These are phyloP conservation scores for Acanthochlamys bracteata DNA, from an alignment of 106 monocot species.

Conservation along the genomic window DNA sequence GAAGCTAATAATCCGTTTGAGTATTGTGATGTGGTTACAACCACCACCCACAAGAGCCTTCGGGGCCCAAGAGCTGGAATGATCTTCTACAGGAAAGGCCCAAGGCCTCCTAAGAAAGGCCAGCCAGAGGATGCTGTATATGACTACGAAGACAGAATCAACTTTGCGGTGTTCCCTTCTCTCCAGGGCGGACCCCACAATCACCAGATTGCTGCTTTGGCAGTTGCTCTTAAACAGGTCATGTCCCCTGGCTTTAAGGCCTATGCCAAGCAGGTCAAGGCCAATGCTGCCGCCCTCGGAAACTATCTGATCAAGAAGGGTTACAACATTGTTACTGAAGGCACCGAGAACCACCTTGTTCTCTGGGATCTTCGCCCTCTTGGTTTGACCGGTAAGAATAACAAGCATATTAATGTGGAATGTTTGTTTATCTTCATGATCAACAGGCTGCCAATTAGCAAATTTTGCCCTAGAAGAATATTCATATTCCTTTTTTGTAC, in stretches of 20 bases:
- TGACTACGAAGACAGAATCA: conserved; percentile 85
- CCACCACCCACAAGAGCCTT: conserved; percentile 91
- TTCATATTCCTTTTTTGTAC: background rate
- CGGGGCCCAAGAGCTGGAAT: conserved; percentile 90
- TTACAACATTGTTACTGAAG: conserved; percentile 79
- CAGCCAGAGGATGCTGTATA: conserved; percentile 74
- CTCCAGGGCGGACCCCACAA: conserved; percentile 98
- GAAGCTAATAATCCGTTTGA: conserved; percentile 58
- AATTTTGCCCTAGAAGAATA: background rate
- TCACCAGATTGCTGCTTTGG: conserved; percentile 87
- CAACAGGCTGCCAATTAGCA: background rate
- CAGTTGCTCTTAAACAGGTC: conserved; percentile 77
- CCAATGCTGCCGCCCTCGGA: conserved; percentile 72
- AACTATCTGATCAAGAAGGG: conserved; percentile 74
- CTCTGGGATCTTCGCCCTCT: conserved; percentile 95
- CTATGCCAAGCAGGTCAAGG: conserved; percentile 84
- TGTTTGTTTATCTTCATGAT: background rate
- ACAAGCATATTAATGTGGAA: background rate
- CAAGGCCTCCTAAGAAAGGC: conserved; percentile 84
- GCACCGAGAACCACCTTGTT: conserved; percentile 93
- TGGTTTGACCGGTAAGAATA: conserved; percentile 19
- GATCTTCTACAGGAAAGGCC: conserved; percentile 98
- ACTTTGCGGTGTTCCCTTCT: conserved; percentile 91
- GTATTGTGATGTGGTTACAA: conserved; percentile 81
- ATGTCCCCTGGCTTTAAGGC: conserved; percentile 59